Evolutionary conservation across 345 rosid genomes (phyloP), one percentile per base, ranked within the genome.

Genomic region (Dimocarpus longan): DNA sequence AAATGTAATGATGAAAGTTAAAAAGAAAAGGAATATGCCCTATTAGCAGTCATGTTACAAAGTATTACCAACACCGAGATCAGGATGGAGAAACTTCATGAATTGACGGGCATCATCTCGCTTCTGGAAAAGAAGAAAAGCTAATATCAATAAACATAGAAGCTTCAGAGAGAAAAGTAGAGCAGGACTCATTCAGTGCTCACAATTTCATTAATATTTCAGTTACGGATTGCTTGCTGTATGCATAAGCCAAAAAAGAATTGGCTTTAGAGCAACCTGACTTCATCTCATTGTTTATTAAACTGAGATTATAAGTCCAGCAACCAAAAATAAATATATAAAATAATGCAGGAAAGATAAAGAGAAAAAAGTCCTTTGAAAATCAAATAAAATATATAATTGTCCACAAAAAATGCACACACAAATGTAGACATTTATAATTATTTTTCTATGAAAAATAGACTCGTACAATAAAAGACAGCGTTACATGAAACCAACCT

Each of bases 61-160:
- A 77, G 75, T 79, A 79, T 88, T 94, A 96, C 98, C 98, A 43
- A 94, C 85, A 73, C 98, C 99, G 76, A 96, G 98, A 81, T 94
- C 93, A 52, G 97, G 98, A 82, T 94, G 99, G 68, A 96, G 99
- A 86, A 91, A 96, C 87, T 94, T 96, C 99, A 96, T 96, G 83
- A 96, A 96, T 80, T 91, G 98, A 59, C 95, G 85, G 6, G 98
- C 98, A 91, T 94, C 93, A 81, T 94, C 98, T 76, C 99, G 98
- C 76, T 90, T 93, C 99, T 94, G 90, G 13, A 77, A 79, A 75
- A 5, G 26, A 73, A 43, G 64, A 73, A 70, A 77, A 63, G 28
- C 64, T 28, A 70, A 68, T 64, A 63, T 88, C 81, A 71, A 81
- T 48, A 40, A 60, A 66, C 68, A 71, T 16, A 54, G 70, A 76